Evolutionary conservation across 176 grass and related monocot genomes (phyloP).

Genomic region (Lolium rigidum): DNA sequence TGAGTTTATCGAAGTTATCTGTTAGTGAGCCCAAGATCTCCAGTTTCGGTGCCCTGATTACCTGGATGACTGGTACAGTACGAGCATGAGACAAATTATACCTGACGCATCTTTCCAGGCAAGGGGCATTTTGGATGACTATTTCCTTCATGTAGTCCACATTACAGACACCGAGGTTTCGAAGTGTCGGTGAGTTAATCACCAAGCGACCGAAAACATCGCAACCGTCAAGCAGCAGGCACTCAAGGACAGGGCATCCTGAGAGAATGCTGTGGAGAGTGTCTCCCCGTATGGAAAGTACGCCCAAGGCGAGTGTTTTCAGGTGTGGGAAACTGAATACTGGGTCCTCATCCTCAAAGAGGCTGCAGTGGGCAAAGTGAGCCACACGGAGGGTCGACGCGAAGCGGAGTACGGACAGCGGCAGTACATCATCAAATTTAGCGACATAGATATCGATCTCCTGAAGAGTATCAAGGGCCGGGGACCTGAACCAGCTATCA

Average conservation of each 20-base stretch:
- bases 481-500: constrained; percentile 6
- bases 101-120: background rate
- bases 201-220: background rate
- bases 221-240: background rate
- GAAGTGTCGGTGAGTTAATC: background rate
- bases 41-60: background rate
- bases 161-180: background rate
- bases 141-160: background rate
- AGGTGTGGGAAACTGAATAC: background rate
- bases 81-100: background rate
- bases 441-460: background rate
- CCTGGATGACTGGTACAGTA: background rate
- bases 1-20: constrained; percentile 1
- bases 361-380: background rate
- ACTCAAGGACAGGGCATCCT: constrained; percentile 6
- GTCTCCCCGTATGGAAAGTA: background rate
- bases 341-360: background rate
- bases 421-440: background rate
- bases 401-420: background rate
- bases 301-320: background rate
- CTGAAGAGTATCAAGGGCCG: background rate
- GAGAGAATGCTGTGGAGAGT: background rate
- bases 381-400: background rate
- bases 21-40: constrained; percentile 7
- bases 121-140: background rate